A percentile compares a stretch with the other conserved stretches of the same genome.
Evolutionary conservation across 2,329 filamentous ascomycete species (phyloP).

Genomic region (Cryphonectria japonica): DNA sequence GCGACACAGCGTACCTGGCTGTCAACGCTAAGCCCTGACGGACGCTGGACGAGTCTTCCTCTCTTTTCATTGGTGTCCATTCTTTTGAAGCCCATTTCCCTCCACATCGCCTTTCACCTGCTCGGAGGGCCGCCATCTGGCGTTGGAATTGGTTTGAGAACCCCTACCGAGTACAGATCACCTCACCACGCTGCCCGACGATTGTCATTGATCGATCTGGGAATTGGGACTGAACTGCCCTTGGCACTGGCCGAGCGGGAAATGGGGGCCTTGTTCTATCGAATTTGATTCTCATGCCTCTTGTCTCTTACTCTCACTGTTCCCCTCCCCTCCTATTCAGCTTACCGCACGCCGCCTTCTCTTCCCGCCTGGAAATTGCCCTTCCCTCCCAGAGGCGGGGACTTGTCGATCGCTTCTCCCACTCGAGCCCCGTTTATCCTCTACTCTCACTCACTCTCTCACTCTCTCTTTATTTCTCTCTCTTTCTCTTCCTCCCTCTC

Average conservation of each 20-base stretch:
- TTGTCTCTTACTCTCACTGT: not conserved
- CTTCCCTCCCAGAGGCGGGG: constrained; percentile 36
- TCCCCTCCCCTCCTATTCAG: constrained; percentile 10
- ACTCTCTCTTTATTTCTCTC: not conserved
- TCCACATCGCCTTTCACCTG: constrained; percentile 7
- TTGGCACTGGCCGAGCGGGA: not conserved
- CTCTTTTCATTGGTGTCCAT: constrained; percentile 13
- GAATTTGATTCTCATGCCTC: constrained; percentile 9
- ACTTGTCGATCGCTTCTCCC: constrained; percentile 38
- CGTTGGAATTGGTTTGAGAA: constrained; percentile 2
- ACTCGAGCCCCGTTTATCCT: constrained; percentile 28
- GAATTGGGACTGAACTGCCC: constrained; percentile 5
- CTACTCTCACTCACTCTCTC: constrained; percentile 11
- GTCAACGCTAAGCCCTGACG: constrained; percentile 7
- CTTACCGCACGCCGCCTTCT: constrained; percentile 12
- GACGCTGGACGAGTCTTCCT: constrained; percentile 9
- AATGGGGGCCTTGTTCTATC: constrained; percentile 8
- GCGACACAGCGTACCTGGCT: constrained; percentile 4
- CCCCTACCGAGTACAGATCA: constrained; percentile 10
- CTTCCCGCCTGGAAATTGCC: constrained; percentile 37
- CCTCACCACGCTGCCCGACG: not conserved
- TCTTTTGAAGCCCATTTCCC: not conserved
- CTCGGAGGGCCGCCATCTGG: constrained; percentile 7
- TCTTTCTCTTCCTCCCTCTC: not conserved
- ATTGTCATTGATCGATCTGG: constrained; percentile 1